A percentile compares a stretch with the other conserved stretches of the same genome.
Conservation (phyloP, 2,329 filamentous ascomycete genomes). For the Trichoderma atroviride region DNA sequence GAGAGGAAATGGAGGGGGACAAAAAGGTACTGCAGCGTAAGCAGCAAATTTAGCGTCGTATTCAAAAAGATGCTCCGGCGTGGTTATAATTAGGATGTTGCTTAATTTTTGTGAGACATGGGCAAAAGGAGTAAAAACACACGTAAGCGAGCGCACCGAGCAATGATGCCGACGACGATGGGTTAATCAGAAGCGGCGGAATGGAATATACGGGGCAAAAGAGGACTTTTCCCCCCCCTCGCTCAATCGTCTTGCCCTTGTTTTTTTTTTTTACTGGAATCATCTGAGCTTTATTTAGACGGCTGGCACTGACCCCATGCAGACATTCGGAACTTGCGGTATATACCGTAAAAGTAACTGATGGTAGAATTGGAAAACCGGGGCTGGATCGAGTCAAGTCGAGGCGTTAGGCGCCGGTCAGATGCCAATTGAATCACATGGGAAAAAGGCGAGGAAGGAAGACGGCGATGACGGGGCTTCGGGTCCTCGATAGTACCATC, state of each 20-base stretch:
- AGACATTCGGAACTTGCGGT: not conserved
- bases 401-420: constrained; percentile 3
- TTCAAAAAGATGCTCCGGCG: constrained; percentile 2
- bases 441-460: not conserved
- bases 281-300: not conserved
- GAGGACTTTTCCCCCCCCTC: no score
- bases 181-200: not conserved
- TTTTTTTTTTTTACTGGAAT: not conserved
- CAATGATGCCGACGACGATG: not conserved
- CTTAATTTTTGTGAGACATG: not conserved
- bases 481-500: no score
- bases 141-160: constrained; percentile 15
- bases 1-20: not conserved
- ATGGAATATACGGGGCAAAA: not conserved
- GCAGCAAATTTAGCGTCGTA: not conserved
- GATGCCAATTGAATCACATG: constrained; percentile 8
- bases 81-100: constrained; percentile 2
- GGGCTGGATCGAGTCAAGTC: not conserved
- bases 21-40: not conserved
- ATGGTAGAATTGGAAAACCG: not conserved
- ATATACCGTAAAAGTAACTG: not conserved
- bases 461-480: not conserved
- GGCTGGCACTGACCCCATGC: not conserved
- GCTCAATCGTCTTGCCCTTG: not conserved
- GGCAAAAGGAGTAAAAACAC: constrained; percentile 2